These are phyloP conservation scores for Penicillium sp. DNA, from an alignment of 2,329 filamentous ascomycete species.

Conservation along the genomic window DNA sequence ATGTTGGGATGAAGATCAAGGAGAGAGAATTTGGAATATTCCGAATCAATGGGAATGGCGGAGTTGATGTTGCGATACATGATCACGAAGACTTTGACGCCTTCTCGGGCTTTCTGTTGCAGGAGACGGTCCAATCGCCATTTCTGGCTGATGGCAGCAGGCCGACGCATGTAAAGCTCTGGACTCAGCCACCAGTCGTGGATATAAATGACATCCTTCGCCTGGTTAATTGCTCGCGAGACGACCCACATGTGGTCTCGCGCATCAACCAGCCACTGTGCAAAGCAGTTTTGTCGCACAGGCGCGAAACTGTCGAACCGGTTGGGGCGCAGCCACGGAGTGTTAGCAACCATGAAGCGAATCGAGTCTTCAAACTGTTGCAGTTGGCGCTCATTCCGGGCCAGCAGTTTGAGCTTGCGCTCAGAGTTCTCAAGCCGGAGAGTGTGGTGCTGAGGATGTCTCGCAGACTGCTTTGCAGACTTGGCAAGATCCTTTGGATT, in stretches of 20 bases:
- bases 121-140: constrained; percentile 90
- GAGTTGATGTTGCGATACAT: constrained; percentile 97
- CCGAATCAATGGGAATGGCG: constrained; percentile 92
- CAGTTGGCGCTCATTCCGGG: constrained; percentile 79
- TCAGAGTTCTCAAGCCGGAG: constrained; percentile 85
- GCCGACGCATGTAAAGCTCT: constrained; percentile 87
- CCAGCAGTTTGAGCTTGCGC: constrained; percentile 80
- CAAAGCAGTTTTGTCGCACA: constrained; percentile 74
- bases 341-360: constrained; percentile 70
- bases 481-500: constrained; percentile 55
- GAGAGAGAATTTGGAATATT: constrained; percentile 93
- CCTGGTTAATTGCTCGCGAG: constrained; percentile 90
- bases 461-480: constrained; percentile 54
- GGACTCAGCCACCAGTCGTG: constrained; percentile 99
- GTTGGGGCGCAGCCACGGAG: constrained; percentile 72
- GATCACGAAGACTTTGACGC: constrained; percentile 95
- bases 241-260: constrained; percentile 99
- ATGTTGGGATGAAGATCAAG: constrained; percentile 93
- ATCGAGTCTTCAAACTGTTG: constrained; percentile 92
- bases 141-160: constrained; percentile 91
- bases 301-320: constrained; percentile 91
- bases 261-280: constrained; percentile 93
- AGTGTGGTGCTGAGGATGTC: constrained; percentile 66
- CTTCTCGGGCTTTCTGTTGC: constrained; percentile 86
- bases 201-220: constrained; percentile 94